phyloP scores from a whole-genome alignment of 805 yeast genomes.

The Nakazawaea peltata region DNA sequence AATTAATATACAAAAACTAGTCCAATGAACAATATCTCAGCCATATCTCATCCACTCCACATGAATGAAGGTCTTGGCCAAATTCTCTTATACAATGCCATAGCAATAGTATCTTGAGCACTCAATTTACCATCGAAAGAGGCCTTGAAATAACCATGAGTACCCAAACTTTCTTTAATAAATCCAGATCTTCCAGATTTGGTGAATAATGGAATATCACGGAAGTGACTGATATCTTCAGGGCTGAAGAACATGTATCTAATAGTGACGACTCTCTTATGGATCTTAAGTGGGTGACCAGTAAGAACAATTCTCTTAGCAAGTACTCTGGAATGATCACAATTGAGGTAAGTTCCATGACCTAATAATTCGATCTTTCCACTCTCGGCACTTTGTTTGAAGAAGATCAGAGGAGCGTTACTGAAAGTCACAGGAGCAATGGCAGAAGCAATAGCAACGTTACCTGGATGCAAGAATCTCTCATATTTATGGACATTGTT shows the following conservation, averaged over 20 bases:
- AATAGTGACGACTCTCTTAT: conserved; percentile 83
- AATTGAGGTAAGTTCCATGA: conserved; percentile 81
- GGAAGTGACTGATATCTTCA: conserved; percentile 83
- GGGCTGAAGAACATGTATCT: conserved; percentile 96
- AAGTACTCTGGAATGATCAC: conserved; percentile 76
- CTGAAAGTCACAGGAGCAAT: conserved; percentile 84
- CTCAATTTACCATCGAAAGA: conserved; percentile 85
- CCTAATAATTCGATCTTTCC: conserved; percentile 65
- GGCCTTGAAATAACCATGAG: conserved; percentile 97
- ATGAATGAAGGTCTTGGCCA: conserved; percentile 62
- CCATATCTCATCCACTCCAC: too few relatives aligned
- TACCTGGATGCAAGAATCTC: conserved; percentile 74
- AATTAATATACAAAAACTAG: background rate
- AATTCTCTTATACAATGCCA: conserved; percentile 88
- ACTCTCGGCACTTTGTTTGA: conserved; percentile 43
- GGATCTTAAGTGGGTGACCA: conserved; percentile 93
- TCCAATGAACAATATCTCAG: too few relatives aligned
- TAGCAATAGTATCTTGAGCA: conserved; percentile 88
- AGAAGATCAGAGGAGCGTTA: conserved; percentile 77
- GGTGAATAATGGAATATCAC: conserved; percentile 87
- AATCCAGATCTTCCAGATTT: conserved; percentile 90
- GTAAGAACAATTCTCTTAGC: conserved; percentile 88
- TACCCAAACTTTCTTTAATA: conserved; percentile 92
- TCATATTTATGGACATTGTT: conserved; percentile 86
- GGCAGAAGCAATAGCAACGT: conserved; percentile 70